Conservation (phyloP, 2,329 filamentous ascomycete species). For the Colletotrichum phormii region DNA sequence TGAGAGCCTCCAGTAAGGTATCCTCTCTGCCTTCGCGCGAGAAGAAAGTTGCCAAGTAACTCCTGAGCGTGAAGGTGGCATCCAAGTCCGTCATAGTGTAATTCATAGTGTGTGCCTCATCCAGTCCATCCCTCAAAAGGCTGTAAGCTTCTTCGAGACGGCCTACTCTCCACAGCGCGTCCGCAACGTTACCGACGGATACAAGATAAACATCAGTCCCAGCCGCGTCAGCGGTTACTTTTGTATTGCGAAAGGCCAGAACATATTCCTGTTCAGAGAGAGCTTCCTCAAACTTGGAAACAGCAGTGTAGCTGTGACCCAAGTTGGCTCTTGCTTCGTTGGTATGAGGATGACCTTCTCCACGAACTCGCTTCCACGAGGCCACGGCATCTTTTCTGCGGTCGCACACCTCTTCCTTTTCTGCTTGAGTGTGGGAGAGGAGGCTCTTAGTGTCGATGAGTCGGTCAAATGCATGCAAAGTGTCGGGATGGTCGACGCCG, state of each 20-base stretch:
- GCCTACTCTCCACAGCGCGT: background rate
- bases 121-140: background rate
- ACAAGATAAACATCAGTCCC: background rate
- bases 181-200: background rate
- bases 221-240: background rate
- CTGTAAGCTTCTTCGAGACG: background rate
- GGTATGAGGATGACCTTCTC: background rate
- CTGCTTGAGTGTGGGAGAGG: background rate
- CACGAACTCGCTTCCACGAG: background rate
- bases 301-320: background rate
- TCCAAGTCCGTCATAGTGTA: background rate
- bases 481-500: background rate
- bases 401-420: background rate
- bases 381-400: background rate
- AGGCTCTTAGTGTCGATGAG: background rate
- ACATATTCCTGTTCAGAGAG: background rate
- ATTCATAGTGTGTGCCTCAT: background rate
- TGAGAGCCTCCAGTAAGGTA: no score
- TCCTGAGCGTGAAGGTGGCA: background rate
- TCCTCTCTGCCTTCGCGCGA: no score
- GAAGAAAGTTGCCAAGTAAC: no score
- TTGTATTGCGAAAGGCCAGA: background rate
- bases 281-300: background rate
- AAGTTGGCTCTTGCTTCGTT: slow-evolving; percentile 5
- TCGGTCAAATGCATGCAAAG: background rate